Evolutionary conservation across 345 rosid genomes (phyloP).

Genomic region (Moricandia moricandioides): DNA sequence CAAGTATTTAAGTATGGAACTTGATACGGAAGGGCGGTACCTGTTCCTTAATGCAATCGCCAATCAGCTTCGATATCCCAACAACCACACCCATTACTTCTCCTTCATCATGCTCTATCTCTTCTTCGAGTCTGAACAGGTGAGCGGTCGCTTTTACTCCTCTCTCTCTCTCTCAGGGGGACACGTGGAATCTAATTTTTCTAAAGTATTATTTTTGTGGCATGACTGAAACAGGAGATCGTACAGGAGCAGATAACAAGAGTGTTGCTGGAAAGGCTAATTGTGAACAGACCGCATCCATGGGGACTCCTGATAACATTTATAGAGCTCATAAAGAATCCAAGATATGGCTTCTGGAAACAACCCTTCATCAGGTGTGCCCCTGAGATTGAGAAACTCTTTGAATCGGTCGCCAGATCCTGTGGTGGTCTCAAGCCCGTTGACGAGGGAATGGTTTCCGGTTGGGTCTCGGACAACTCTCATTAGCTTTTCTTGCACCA

Average conservation of each 20-base stretch:
- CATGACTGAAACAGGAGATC: slow-evolving; percentile 53
- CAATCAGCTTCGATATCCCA: slow-evolving; percentile 94
- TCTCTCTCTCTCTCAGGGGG: too few relatives aligned
- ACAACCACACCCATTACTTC: slow-evolving; percentile 96
- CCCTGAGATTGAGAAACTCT: slow-evolving; percentile 85
- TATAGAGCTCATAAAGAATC: slow-evolving; percentile 96
- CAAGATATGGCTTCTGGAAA: slow-evolving; percentile 80
- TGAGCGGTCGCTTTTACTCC: background rate
- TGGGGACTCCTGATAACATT: slow-evolving; percentile 99
- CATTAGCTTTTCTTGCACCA: slow-evolving; percentile 31
- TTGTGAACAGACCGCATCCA: slow-evolving; percentile 91
- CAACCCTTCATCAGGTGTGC: slow-evolving; percentile 75
- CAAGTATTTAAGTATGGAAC: slow-evolving; percentile 65
- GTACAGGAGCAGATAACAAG: slow-evolving; percentile 96
- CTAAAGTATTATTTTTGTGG: too few relatives aligned
- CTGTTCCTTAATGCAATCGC: slow-evolving; percentile 90
- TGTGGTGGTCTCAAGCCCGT: slow-evolving; percentile 72
- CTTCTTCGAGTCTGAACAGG: slow-evolving; percentile 85
- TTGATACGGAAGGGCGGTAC: slow-evolving; percentile 94
- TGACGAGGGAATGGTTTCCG: slow-evolving; percentile 70
- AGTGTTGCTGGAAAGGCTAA: slow-evolving; percentile 87
- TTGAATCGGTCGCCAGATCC: slow-evolving; percentile 77
- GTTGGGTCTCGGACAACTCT: slow-evolving; percentile 62
- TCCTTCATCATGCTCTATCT: slow-evolving; percentile 83
- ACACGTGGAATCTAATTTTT: too few relatives aligned